Evolutionary conservation across 176 grass and related monocot genomes (phyloP), one percentile per base, ranked within the genome.

Genomic region (Poa annua): DNA sequence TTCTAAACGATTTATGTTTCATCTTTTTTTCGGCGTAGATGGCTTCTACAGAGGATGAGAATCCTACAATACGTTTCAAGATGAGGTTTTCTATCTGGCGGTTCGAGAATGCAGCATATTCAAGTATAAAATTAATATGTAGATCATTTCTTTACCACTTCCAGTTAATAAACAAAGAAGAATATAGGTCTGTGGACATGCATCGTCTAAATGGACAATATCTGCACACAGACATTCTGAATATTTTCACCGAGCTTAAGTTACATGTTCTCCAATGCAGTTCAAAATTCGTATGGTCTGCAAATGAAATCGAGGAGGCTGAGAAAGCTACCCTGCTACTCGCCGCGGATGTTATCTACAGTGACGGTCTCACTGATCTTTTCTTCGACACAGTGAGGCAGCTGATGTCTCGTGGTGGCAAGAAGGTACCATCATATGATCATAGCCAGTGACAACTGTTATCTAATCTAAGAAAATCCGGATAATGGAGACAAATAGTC

Each of bases 261-360:
- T 16, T 34, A 45, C 44, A 20, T 77, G 15, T 54, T 60, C 21
- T 78, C 5, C 35, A 34, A 71, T 74, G 86, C 50, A 90, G 87
- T 67, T 86, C 39, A 29, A 92, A 36, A 77, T 88, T 92, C 59
- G 15, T 62, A 49, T 93, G 92, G 96, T 67, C 75, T 66, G 16
- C 41, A 78, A 48, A 13, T 84, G 96, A 95, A 75, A 93, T 95
- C 51, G 51, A 95, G 74, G 89, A 91, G 22, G 91, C 87, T 71
- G 92, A 91, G 83, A 75, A 80, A 83, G 90, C 90, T 35, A 88
- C 85, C 41, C 36, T 93, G 12, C 64, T 98, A 52, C 91, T 95
- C 25, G 88, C 96, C 34, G 92, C 89, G 19, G 96, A 98, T 90
- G 90, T 93, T 52, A 95, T 95, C 76, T 98, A 98, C 60, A 93